Evolutionary conservation across 768 basidiomycete species (phyloP).

Genomic region (Gelatoporia subvermispora): DNA sequence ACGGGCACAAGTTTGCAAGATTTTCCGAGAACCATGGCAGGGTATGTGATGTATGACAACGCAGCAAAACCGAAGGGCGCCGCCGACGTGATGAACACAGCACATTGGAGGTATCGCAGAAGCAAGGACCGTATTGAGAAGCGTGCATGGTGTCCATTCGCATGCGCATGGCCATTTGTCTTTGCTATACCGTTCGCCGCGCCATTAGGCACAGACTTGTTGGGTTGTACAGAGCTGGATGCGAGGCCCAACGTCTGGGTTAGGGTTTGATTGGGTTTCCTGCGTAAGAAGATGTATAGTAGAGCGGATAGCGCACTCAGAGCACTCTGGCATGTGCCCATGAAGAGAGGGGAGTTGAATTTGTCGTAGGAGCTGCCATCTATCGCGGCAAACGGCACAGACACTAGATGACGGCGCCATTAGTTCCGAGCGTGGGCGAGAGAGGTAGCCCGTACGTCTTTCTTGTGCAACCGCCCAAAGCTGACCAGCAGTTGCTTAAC

Average conservation of each 20-base stretch:
- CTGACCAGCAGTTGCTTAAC: slow-evolving; percentile 31
- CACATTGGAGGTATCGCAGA: slow-evolving; percentile 74
- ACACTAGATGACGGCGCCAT: slow-evolving; percentile 43
- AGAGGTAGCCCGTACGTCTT: slow-evolving; percentile 51
- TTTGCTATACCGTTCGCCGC: slow-evolving; percentile 11
- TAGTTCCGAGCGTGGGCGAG: slow-evolving; percentile 2
- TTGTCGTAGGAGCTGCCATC: slow-evolving; percentile 59
- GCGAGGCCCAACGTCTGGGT: slow-evolving; percentile 60
- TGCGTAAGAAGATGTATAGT: slow-evolving; percentile 64
- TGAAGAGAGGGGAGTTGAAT: slow-evolving; percentile 82
- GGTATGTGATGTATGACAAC: slow-evolving; percentile 94
- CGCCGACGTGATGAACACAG: slow-evolving; percentile 82
- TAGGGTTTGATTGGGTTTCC: slow-evolving; percentile 49
- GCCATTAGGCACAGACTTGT: slow-evolving; percentile 34
- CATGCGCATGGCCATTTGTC: slow-evolving; percentile 22
- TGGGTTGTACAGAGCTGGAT: slow-evolving; percentile 16
- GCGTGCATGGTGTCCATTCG: slow-evolving; percentile 23
- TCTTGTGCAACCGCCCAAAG: slow-evolving; percentile 95
- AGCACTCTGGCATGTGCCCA: slow-evolving; percentile 81
- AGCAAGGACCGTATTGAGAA: slow-evolving; percentile 46
- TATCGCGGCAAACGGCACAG: slow-evolving; percentile 75
- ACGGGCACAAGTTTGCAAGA: slow-evolving; percentile 99
- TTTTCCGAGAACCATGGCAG: slow-evolving; percentile 97
- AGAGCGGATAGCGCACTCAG: slow-evolving; percentile 74
- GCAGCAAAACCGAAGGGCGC: slow-evolving; percentile 96